Percentiles rank a stretch among this genome's conserved stretches.
These are phyloP conservation scores for Metarhizium guizhouense DNA, from an alignment of 2,329 filamentous ascomycete species.

Conservation along the genomic window DNA sequence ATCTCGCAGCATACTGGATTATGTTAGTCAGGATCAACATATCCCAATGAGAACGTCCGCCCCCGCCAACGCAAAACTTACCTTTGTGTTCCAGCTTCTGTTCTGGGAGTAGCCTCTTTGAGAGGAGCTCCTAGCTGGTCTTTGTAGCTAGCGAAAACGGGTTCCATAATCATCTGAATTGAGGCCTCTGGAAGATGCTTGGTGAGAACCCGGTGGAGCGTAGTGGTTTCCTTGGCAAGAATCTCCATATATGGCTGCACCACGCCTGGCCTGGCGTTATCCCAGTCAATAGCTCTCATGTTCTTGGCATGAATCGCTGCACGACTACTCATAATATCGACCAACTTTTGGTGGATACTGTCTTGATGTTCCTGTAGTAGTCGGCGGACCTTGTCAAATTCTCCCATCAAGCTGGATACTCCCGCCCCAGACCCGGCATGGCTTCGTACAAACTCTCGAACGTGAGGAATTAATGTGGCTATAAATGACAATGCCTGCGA, in stretches of 20 bases:
- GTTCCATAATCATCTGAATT: conserved; percentile 74
- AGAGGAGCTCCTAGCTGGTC: conserved; percentile 70
- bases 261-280: conserved; percentile 32
- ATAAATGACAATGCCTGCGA: conserved; percentile 85
- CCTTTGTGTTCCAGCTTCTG: conserved; percentile 61
- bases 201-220: conserved; percentile 71
- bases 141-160: conserved; percentile 75
- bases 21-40: background rate
- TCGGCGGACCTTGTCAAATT: conserved; percentile 82
- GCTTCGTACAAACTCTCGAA: conserved; percentile 83
- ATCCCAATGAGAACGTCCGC: background rate
- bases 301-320: conserved; percentile 65
- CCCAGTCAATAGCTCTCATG: conserved; percentile 70
- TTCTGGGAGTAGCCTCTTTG: conserved; percentile 54
- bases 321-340: conserved; percentile 82
- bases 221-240: conserved; percentile 75
- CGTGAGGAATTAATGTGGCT: conserved; percentile 76
- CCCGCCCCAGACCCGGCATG: conserved; percentile 49
- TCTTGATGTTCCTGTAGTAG: conserved; percentile 83
- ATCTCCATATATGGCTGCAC: conserved; percentile 77
- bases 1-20: conserved; percentile 62
- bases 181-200: conserved; percentile 73
- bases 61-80: conserved; percentile 30
- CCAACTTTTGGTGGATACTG: conserved; percentile 84
- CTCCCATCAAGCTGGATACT: conserved; percentile 56